A percentile compares a stretch with the other conserved stretches of the same genome.
Conservation (phyloP, 2,329 filamentous ascomycete genomes). For the Colletotrichum siamense region DNA sequence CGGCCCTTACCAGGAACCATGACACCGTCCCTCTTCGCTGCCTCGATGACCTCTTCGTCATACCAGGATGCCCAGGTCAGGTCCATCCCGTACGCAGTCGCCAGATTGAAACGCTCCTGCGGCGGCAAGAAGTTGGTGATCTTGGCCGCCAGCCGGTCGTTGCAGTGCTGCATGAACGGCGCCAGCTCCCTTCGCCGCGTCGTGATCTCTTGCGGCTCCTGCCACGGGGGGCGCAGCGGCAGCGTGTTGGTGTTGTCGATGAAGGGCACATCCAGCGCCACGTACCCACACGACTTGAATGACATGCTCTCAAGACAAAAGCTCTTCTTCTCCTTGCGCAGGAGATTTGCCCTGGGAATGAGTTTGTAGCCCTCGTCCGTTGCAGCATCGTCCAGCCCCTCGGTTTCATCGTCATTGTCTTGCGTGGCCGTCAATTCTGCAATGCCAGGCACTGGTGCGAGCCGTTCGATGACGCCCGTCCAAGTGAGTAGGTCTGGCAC, state of each 20-base stretch:
- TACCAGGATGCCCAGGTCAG: constrained; percentile 44
- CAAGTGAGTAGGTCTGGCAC: constrained; percentile 40
- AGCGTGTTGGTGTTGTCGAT: constrained; percentile 43
- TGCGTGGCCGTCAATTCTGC: constrained; percentile 21
- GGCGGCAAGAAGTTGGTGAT: constrained; percentile 34
- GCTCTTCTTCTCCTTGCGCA: constrained; percentile 30
- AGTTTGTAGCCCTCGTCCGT: constrained; percentile 12
- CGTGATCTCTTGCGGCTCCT: constrained; percentile 8
- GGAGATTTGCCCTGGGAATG: constrained; percentile 27
- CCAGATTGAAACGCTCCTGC: constrained; percentile 34
- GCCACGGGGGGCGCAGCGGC: constrained; percentile 22
- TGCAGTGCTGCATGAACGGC: constrained; percentile 39
- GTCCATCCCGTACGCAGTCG: constrained; percentile 36
- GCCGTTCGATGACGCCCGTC: constrained; percentile 47
- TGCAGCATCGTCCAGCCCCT: not conserved
- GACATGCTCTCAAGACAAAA: constrained; percentile 45
- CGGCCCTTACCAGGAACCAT: constrained; percentile 40
- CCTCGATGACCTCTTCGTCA: constrained; percentile 29
- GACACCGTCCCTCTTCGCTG: constrained; percentile 41
- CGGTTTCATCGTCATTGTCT: not conserved
- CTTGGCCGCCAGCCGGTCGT: constrained; percentile 39
- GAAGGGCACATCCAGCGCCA: constrained; percentile 41
- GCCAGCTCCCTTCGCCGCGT: constrained; percentile 19
- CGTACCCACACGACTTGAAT: constrained; percentile 69
- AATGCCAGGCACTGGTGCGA: constrained; percentile 42